These are phyloP conservation scores for Xylaria sp. DNA, from an alignment of 2,329 filamentous ascomycete species.

Conservation along the genomic window DNA sequence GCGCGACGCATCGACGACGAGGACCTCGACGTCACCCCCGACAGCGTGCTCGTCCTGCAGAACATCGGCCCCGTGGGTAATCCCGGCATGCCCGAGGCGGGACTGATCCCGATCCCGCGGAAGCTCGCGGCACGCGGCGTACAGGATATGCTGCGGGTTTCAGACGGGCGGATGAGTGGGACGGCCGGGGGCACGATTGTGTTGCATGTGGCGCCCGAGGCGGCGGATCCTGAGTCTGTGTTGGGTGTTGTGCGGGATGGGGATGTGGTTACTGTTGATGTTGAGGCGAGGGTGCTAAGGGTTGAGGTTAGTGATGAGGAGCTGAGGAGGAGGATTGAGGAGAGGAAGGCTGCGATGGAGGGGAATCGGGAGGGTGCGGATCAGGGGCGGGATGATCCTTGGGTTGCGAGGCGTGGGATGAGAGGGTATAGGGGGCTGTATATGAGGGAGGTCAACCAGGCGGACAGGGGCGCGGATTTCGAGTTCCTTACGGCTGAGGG, in stretches of 20 bases:
- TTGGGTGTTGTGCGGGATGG: constrained; percentile 81
- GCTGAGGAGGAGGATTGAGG: constrained; percentile 68
- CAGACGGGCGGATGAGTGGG: constrained; percentile 87
- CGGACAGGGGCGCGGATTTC: constrained; percentile 69
- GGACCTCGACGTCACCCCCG: constrained; percentile 68
- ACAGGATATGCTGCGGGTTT: constrained; percentile 83
- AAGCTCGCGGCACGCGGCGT: constrained; percentile 81
- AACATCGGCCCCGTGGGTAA: constrained; percentile 92
- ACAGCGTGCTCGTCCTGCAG: constrained; percentile 80
- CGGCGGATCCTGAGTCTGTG: constrained; percentile 78
- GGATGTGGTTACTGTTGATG: constrained; percentile 82
- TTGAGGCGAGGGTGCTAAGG: constrained; percentile 69
- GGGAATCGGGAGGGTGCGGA: constrained; percentile 63
- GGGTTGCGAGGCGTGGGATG: constrained; percentile 53
- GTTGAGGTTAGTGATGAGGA: constrained; percentile 76
- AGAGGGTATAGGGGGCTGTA: constrained; percentile 71
- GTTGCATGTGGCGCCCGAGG: constrained; percentile 87
- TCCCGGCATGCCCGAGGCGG: constrained; percentile 92
- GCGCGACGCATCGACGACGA: constrained; percentile 69
- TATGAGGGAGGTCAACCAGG: constrained; percentile 69
- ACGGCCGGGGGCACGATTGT: constrained; percentile 92
- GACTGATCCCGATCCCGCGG: constrained; percentile 72
- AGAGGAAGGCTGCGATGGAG: constrained; percentile 63
- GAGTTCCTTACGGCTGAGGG: constrained; percentile 66
- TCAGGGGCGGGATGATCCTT: constrained; percentile 65